Evolutionary conservation across 768 basidiomycete genomes (phyloP), one percentile per base, ranked within the genome.

Genomic region (Pleurotus giganteus): DNA sequence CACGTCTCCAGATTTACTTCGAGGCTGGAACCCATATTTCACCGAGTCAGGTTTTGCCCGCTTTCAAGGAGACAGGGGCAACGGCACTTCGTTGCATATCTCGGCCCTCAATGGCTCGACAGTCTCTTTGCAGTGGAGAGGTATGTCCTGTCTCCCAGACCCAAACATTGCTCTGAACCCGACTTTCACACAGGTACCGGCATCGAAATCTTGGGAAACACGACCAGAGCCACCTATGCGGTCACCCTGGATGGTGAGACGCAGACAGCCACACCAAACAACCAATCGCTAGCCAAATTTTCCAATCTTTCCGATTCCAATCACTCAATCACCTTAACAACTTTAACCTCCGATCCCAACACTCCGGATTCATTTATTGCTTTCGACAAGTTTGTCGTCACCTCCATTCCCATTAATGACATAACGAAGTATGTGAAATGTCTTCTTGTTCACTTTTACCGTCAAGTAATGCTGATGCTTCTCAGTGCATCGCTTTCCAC

Each of bases 21-120:
- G 72, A 24, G 88, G 88, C 63, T 92, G 90, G 90, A 83, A 83
- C 64, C 80, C 87, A 15, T 80, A 75, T 69, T 89, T 79, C 67
- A 67, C 71, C 2, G 46, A 39, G 37, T 79, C 83, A 11, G 84
- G 82, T 6, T 84, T 79, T 51, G 72, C 76, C 0, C 58, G 65
- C 13, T 54, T 57, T 15, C 63, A 69, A 13, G 81, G 80, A 13
- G 65, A 74, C 50, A 66, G 71, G 37, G 85, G 83, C 12, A 72
- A 69, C 36, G 88, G 88, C 9, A 74, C 74, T 4, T 86, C 80
- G 58, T 73, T 70, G 24, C 89, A 91, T 62, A 71, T 81, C 54
- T 90, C 89, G n/a, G 75, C 79, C 7, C 71, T 65, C 54, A 64
- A 87, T 61, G 81, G 81, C 12, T 84, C 88, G 8, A 74, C 76